These are phyloP conservation scores for Williopsis jadinii DNA, from an alignment of 1,139 yeast genomes.

Conservation along the genomic window DNA sequence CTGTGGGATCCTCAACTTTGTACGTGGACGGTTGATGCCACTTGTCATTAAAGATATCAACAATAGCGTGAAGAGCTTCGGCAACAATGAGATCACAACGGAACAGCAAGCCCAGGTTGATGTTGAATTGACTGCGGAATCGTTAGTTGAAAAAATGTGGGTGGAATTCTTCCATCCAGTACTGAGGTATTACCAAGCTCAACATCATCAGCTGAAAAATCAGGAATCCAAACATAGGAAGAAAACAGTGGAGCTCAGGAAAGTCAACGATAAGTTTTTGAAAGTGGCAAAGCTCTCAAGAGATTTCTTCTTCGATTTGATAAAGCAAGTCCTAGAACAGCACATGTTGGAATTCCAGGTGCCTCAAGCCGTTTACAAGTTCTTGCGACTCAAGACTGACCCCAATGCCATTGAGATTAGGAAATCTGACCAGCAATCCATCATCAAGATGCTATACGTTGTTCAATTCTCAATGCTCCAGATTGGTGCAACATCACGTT, in stretches of 20 bases:
- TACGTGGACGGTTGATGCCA: conserved; percentile 14
- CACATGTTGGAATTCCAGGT: conserved; percentile 30
- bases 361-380: conserved; percentile 22
- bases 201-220: conserved; percentile 20
- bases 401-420: conserved; percentile 15
- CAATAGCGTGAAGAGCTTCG: conserved; percentile 4
- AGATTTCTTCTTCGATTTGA: conserved; percentile 39
- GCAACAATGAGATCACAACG: conserved; percentile 3
- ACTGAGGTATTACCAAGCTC: conserved; percentile 37
- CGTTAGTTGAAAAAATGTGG: conserved; percentile 46
- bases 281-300: conserved; percentile 41
- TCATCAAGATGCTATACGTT: conserved; percentile 39
- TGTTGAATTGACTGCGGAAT: conserved; percentile 16
- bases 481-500: conserved; percentile 56
- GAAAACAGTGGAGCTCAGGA: conserved; percentile 48
- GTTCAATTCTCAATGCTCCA: conserved; percentile 49
- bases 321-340: conserved; percentile 31
- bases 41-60: conserved; percentile 17
- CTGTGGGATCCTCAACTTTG: conserved; percentile 19
- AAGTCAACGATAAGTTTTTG: conserved; percentile 42
- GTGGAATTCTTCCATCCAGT: conserved; percentile 56
- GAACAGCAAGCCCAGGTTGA: conserved; percentile 12
- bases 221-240: conserved; percentile 18
- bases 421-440: conserved; percentile 15
- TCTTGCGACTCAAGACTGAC: conserved; percentile 7